Evolutionary conservation across 148 eudicot genomes (phyloP), one percentile per base, ranked within the genome.

Genomic region (Camellia sinensis): DNA sequence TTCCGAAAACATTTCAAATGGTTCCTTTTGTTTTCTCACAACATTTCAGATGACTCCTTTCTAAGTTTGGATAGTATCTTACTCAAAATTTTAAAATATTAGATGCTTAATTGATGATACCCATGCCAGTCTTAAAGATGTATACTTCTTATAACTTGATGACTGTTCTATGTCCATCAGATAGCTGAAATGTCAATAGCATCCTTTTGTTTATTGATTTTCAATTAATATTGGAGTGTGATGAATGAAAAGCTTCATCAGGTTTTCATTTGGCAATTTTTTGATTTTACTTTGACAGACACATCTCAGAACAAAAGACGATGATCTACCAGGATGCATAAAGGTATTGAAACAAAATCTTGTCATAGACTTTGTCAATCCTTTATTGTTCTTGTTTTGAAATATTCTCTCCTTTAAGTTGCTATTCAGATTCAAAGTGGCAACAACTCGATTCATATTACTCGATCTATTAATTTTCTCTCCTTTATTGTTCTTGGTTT

Each of bases 311-410:
- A 81, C 92, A 80, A 87, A 88, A 80, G 81, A 86, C 56, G 90
- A 89, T 64, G 92, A 91, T 87, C 85, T 94, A 71, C 85, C 92
- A 22, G 91, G 84, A 80, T 94, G 98, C 88, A 78, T 91, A 11
- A 89, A 93, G 97, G 97, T 93, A 87, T 40, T n/a, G 9, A 12
- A 54, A 29, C 3, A 62, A 72, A 29, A 73, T 19, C 21, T 17
- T 18, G 68, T 21, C 50, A 37, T 54, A 11, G 11, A 68, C 15
- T 56, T 37, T 19, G n/a, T 72, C 59, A 63, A 50, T 22, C 11
- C 0, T 3, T 3, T 7, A 4, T 18, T 56, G 45, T 15, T 40
- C 7, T 12, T 67, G 18, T 59, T 19, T 22, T 60, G 43, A 2
- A 12, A 13, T 17, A 74, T 11, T 63, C 5, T 29, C 18, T 48